A percentile compares a stretch with the other conserved stretches of the same genome.
Evolutionary conservation across 768 basidiomycete species (phyloP).

Genomic region (Rhodotorula sphaerocarpa): DNA sequence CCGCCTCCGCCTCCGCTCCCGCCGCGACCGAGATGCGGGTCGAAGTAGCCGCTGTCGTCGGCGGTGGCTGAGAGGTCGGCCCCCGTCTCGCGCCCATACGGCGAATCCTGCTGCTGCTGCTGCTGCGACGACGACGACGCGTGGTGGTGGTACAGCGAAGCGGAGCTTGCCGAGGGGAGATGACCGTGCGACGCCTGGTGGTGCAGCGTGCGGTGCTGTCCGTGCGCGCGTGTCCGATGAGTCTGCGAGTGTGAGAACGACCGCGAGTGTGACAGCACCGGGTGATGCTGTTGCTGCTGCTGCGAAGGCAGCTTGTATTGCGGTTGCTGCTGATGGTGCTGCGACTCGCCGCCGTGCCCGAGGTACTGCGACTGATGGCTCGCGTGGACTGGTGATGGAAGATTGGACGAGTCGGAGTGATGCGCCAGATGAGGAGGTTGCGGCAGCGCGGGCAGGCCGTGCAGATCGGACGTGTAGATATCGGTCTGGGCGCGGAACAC

Average conservation of each 20-base stretch:
- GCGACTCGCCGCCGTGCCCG: no score
- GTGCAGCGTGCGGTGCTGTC: conserved; percentile 19
- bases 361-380: no score
- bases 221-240: not conserved
- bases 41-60: no score
- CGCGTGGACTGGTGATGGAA: not conserved
- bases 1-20: not conserved
- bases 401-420: not conserved
- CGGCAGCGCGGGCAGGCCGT: not conserved
- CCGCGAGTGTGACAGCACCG: not conserved
- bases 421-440: conserved; percentile 1
- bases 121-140: not conserved
- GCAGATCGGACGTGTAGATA: not conserved
- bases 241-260: not conserved
- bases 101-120: not conserved
- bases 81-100: no score
- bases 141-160: no score
- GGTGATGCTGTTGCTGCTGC: conserved; percentile 17
- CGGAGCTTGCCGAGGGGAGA: not conserved
- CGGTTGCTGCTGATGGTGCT: not conserved
- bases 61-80: no score
- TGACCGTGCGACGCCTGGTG: conserved; percentile 22
- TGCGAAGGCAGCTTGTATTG: conserved; percentile 18
- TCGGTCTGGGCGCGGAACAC: not conserved
- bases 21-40: no score